These are phyloP conservation scores for Medicago ruthenica DNA, from an alignment of 306 rosid genomes.

Conservation along the genomic window DNA sequence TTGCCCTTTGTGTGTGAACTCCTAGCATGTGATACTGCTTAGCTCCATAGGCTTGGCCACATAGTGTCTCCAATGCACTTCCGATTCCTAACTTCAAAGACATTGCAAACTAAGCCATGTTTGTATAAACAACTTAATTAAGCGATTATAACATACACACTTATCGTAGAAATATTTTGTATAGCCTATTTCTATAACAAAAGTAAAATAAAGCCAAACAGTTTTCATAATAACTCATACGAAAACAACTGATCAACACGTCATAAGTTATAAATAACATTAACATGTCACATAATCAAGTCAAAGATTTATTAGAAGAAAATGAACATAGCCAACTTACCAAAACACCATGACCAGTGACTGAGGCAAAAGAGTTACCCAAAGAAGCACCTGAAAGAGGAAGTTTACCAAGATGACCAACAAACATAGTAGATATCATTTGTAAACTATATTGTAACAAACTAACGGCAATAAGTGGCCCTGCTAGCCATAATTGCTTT, in stretches of 20 bases:
- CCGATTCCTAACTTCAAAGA: conserved; percentile 60
- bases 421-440: conserved; percentile 60
- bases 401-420: conserved; percentile 62
- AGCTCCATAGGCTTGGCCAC: conserved; percentile 71
- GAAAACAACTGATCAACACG: too few species aligned
- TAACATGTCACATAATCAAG: not conserved
- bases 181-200: not conserved
- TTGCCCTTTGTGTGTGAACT: conserved; percentile 59
- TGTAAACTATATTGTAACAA: conserved; percentile 56
- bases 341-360: conserved; percentile 59
- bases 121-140: too few species aligned
- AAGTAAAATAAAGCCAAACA: too few species aligned
- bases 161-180: too few species aligned
- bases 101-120: not conserved
- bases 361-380: conserved; percentile 58
- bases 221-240: too few species aligned
- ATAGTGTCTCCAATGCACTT: conserved; percentile 67
- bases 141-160: too few species aligned
- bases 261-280: too few species aligned
- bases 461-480: conserved; percentile 60
- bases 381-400: conserved; percentile 67
- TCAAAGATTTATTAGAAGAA: not conserved
- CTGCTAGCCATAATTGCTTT: conserved; percentile 57
- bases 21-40: conserved; percentile 64
- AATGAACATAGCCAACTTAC: conserved; percentile 39